Percentiles rank a stretch among this genome's conserved stretches.
These are phyloP conservation scores for Aspergillus ostianus DNA, from an alignment of 495 filamentous ascomycete species.

Conservation along the genomic window DNA sequence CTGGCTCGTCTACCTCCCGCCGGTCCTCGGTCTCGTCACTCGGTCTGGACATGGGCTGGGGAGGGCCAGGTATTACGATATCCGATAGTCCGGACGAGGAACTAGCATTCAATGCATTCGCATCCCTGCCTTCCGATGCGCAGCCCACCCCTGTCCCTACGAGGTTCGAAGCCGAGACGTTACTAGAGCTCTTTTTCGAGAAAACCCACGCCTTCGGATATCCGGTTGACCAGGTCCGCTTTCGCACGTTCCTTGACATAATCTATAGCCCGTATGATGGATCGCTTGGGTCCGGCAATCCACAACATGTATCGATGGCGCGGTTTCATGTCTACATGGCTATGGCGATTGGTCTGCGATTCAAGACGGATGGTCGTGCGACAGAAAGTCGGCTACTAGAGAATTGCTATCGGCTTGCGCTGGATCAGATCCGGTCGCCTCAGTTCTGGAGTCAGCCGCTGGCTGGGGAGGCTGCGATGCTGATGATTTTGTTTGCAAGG, in stretches of 20 bases:
- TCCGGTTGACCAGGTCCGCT: conserved; percentile 5
- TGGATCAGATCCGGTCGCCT: conserved; percentile 11
- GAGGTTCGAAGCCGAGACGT: conserved; percentile 9
- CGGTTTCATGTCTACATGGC: conserved; percentile 22
- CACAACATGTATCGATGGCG: conserved; percentile 11
- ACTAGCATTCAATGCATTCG: neutral
- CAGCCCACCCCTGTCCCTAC: neutral
- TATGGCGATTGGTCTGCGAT: conserved; percentile 17
- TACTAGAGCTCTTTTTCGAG: conserved; percentile 15
- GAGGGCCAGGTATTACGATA: neutral
- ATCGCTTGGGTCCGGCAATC: neutral
- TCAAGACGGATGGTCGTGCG: conserved; percentile 5
- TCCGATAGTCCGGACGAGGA: neutral
- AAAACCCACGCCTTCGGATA: neutral
- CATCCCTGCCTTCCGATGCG: neutral
- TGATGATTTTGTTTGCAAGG: conserved; percentile 14
- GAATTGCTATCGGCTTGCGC: conserved; percentile 16
- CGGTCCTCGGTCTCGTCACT: conserved; percentile 19
- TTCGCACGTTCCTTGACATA: conserved; percentile 13
- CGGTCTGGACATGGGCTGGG: conserved; percentile 11
- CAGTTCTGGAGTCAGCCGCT: conserved; percentile 14
- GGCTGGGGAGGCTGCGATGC: conserved; percentile 9
- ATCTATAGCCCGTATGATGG: neutral
- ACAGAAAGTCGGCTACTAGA: conserved; percentile 6
- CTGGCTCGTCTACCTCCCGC: conserved; percentile 10